phyloP scores from a whole-genome alignment of 2,329 filamentous ascomycete genomes.

The Cladorrhinum sp. region DNA sequence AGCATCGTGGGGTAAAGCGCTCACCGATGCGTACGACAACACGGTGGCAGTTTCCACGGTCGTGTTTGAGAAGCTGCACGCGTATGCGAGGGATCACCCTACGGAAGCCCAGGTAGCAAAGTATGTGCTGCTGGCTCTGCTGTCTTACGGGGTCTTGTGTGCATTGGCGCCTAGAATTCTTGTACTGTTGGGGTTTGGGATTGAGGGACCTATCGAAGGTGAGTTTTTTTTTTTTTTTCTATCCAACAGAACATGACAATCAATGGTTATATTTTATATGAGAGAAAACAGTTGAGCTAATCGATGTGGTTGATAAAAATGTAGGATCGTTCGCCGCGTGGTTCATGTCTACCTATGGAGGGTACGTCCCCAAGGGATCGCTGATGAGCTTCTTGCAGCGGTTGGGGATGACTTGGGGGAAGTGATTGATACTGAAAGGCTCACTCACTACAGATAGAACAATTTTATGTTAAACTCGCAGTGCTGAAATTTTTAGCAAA shows the following conservation, averaged over 20 bases:
- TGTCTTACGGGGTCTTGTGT: slow-evolving; percentile 18
- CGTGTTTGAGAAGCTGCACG: slow-evolving; percentile 7
- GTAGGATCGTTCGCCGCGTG: slow-evolving; percentile 37
- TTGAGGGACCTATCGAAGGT: slow-evolving; percentile 16
- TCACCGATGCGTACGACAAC: slow-evolving; percentile 15
- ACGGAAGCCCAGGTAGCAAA: slow-evolving; percentile 7
- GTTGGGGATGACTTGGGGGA: slow-evolving; percentile 37
- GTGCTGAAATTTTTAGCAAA: too few species aligned
- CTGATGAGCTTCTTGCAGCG: slow-evolving; percentile 43
- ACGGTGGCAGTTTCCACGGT: not conserved
- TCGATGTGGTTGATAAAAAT: slow-evolving; percentile 5
- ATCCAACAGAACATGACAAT: not conserved
- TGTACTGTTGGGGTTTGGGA: slow-evolving; percentile 17
- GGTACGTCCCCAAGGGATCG: slow-evolving; percentile 38
- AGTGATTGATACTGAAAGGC: too few species aligned
- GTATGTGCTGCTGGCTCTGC: slow-evolving; percentile 13
- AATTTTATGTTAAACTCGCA: too few species aligned
- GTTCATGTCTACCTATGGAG: slow-evolving; percentile 39
- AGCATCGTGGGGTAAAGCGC: slow-evolving; percentile 21
- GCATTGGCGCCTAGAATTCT: slow-evolving; percentile 15
- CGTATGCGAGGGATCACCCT: slow-evolving; percentile 17
- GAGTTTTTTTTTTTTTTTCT: slow-evolving; percentile 2
- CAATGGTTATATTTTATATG: too few species aligned
- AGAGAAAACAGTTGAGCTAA: slow-evolving; percentile 1
- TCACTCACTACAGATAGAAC: too few species aligned